A percentile compares a stretch with the other conserved stretches of the same genome.
Evolutionary conservation across 2,329 filamentous ascomycete species (phyloP).

Genomic region (Ophiostoma perfectum): DNA sequence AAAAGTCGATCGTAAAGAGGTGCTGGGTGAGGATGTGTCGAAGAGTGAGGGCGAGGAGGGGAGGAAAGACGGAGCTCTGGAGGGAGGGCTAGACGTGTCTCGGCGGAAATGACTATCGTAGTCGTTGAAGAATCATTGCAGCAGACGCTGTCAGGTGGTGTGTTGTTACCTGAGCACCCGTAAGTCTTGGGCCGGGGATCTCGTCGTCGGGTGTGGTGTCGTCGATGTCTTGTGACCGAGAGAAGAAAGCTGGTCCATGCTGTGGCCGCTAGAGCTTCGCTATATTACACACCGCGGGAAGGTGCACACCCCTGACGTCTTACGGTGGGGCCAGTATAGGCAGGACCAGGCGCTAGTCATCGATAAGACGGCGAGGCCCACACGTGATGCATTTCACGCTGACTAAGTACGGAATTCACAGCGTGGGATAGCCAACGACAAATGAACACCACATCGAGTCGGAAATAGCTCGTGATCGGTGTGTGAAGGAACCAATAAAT

Average conservation of each 20-base stretch:
- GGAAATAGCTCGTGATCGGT: too few species aligned
- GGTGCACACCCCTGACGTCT: constrained; percentile 7
- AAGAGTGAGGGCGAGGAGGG: background rate
- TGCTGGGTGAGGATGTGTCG: background rate
- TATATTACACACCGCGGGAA: background rate
- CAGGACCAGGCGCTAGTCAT: background rate
- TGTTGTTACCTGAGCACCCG: background rate
- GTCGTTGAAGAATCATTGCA: background rate
- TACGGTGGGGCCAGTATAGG: background rate
- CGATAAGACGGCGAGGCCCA: background rate
- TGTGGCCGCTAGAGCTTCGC: background rate
- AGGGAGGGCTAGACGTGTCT: background rate
- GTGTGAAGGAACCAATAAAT: too few species aligned
- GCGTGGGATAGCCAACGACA: background rate
- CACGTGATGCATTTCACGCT: background rate
- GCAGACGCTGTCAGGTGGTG: background rate
- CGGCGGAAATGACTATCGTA: background rate
- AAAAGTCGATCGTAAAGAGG: background rate
- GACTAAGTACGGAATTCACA: background rate
- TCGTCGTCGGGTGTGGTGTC: background rate
- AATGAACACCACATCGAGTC: too few species aligned
- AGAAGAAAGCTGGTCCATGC: background rate
- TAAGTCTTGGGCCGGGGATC: background rate
- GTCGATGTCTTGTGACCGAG: constrained; percentile 7
- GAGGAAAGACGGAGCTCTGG: background rate